Base-by-base conservation (phyloP, 108 stramenopile genomes). In the Poteriospumella lacustris region DNA sequence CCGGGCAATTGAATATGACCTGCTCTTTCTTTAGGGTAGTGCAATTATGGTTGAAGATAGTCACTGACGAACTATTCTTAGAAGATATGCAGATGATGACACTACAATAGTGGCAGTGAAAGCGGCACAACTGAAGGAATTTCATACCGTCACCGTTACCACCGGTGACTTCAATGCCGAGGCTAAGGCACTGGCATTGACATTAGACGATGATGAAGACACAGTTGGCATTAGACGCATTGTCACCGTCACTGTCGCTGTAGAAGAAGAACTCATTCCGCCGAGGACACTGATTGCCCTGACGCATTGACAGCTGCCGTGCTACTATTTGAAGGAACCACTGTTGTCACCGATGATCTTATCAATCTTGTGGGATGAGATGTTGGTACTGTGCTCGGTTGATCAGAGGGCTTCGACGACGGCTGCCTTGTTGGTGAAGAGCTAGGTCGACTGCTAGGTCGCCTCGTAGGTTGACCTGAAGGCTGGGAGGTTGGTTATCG, bases 71-170 rank as follows among this genome's bases (percentile, higher is more conserved):
- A n/a, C n/a, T n/a, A n/a, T n/a, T n/a, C n/a, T n/a, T n/a, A n/a
- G n/a, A n/a, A n/a, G 47, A 52, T 52, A 52, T 52, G 47, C 47
- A 52, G 47, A 52, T 52, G 47, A 52, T 52, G 47, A 52, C n/a
- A n/a, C n/a, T n/a, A n/a, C n/a, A n/a, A n/a, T n/a, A n/a, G n/a
- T n/a, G n/a, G n/a, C n/a, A n/a, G n/a, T n/a, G n/a, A n/a, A n/a
- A n/a, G n/a, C n/a, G n/a, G n/a, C n/a, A n/a, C n/a, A n/a, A n/a
- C n/a, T 52, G 47, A 19, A 52, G 47, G 47, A 52, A 52, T 52
- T 52, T 19, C 47, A 52, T 52, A 52, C 47, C 47, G 19, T 52
- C 47, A 52, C 47, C 47, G 47, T 52, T 52, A 52, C 47, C 47
- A 52, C 47, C 47, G 47, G 47, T 52, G 47, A 52, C 47, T 52